Conservation (phyloP, 2,329 filamentous ascomycete genomes). For the Talaromyces funiculosus region DNA sequence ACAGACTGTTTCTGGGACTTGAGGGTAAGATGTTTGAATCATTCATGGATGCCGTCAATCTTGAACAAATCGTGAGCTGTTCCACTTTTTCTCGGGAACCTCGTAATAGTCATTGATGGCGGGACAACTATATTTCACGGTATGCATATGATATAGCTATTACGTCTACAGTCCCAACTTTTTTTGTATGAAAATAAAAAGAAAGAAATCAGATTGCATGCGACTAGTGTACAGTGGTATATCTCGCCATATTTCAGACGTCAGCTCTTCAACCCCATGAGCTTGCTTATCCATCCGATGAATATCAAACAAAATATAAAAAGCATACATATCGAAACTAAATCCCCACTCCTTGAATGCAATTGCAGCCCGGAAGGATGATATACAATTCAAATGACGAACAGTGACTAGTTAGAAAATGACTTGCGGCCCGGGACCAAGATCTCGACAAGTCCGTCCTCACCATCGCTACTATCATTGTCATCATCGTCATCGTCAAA, state of each 20-base stretch:
- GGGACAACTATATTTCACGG: neutral
- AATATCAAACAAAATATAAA: neutral
- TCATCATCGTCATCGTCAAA: constrained; percentile 36
- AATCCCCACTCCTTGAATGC: constrained; percentile 8
- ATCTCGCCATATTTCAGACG: constrained; percentile 12
- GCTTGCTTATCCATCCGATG: neutral
- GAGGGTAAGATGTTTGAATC: neutral
- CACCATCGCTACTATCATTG: constrained; percentile 40
- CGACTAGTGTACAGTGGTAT: constrained; percentile 16
- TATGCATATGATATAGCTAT: neutral
- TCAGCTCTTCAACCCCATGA: constrained; percentile 1
- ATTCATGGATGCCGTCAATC: too few species aligned
- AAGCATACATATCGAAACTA: neutral
- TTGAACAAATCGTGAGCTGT: neutral
- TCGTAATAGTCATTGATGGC: neutral
- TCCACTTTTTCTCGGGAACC: neutral
- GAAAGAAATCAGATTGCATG: constrained; percentile 2
- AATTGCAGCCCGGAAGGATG: constrained; percentile 7
- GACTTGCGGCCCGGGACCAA: constrained; percentile 38
- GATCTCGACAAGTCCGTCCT: constrained; percentile 42
- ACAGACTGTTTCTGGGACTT: neutral
- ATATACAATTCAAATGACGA: constrained; percentile 10
- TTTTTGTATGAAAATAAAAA: too few species aligned
- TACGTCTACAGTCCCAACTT: neutral
- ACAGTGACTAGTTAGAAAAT: constrained; percentile 13